These are phyloP conservation scores for Phyllosticta capitalensis DNA, from an alignment of 2,329 filamentous ascomycete genomes.

Conservation along the genomic window DNA sequence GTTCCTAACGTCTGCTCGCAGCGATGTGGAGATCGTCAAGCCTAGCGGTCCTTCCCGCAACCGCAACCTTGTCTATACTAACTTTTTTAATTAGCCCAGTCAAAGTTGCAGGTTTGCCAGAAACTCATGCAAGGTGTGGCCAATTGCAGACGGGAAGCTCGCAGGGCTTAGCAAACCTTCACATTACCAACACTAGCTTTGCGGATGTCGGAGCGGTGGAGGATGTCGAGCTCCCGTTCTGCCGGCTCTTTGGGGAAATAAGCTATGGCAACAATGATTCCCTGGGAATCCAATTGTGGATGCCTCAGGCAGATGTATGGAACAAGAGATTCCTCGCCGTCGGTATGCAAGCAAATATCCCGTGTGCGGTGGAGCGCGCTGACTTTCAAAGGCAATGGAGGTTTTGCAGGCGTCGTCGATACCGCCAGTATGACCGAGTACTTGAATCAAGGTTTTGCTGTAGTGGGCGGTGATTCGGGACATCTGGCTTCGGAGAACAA, in stretches of 20 bases:
- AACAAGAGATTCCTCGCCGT: constrained; percentile 8
- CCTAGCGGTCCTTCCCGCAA: neutral
- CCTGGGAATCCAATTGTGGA: constrained; percentile 6
- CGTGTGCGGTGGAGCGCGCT: neutral
- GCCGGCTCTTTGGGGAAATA: constrained; percentile 2
- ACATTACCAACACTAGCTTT: neutral
- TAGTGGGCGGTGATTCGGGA: constrained; percentile 12
- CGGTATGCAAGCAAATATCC: neutral
- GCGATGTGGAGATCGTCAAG: neutral
- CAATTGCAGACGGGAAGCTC: neutral
- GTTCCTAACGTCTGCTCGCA: neutral
- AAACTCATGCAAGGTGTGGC: neutral
- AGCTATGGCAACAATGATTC: constrained; percentile 2
- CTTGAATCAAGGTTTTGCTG: constrained; percentile 12
- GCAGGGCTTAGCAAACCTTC: neutral
- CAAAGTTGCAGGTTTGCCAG: neutral
- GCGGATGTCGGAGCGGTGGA: neutral
- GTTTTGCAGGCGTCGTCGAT: constrained; percentile 12
- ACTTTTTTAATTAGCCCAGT: neutral
- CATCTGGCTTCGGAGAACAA: constrained; percentile 10
- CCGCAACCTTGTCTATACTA: neutral
- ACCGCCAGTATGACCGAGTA: constrained; percentile 7
- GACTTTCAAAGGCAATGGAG: constrained; percentile 10
- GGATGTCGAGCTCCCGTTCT: neutral
- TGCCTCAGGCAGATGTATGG: constrained; percentile 5